Percentiles rank a stretch among this genome's conserved stretches.
Conservation (phyloP, 192 early-diverging fungal genomes). For the Backusella psychrophila region DNA sequence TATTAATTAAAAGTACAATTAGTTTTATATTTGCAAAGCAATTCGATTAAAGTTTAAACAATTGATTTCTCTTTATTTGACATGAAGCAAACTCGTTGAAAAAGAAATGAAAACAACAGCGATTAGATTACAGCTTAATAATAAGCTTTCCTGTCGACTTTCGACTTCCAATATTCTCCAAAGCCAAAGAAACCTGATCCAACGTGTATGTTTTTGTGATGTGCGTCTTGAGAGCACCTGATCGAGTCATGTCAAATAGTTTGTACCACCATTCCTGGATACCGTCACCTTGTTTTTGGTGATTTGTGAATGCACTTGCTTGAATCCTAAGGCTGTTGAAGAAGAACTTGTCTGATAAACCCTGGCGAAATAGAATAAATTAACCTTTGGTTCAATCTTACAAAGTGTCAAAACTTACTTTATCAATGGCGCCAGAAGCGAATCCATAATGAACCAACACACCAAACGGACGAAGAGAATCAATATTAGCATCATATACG, state of each 20-base stretch:
- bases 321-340: too few species aligned
- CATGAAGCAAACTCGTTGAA: too few species aligned
- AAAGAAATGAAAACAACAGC: too few species aligned
- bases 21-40: too few species aligned
- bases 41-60: too few species aligned
- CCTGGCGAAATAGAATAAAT: too few species aligned
- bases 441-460: conserved; percentile 87
- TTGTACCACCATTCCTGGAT: conserved; percentile 54
- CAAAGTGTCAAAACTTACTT: conserved; percentile 32
- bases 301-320: conserved; percentile 41
- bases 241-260: conserved; percentile 55
- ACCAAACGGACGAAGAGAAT: conserved; percentile 65
- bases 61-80: too few species aligned
- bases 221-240: conserved; percentile 59
- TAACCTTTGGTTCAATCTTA: too few species aligned
- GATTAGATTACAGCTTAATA: too few species aligned
- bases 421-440: conserved; percentile 76
- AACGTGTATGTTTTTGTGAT: conserved; percentile 77
- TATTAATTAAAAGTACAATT: too few species aligned
- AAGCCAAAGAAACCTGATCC: conserved; percentile 68
- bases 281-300: conserved; percentile 64
- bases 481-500: conserved; percentile 73
- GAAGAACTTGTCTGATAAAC: too few species aligned
- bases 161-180: conserved; percentile 69
- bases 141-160: conserved; percentile 64